Conservation (phyloP, 2,329 filamentous ascomycete species). For the Epichloe gansuensis region DNA sequence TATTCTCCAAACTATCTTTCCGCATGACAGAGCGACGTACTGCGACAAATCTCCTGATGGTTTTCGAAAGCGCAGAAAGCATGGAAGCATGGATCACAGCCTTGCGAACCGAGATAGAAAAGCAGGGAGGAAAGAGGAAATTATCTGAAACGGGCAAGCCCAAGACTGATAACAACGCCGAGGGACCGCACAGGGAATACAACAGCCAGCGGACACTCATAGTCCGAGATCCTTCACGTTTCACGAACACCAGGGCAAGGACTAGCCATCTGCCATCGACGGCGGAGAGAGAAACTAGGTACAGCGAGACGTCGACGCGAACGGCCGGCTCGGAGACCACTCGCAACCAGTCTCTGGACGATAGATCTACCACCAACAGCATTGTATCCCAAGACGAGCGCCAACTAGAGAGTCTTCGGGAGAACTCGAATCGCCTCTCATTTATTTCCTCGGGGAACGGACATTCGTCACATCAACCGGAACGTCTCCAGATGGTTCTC, state of each 20-base stretch:
- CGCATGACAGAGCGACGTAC: conserved; percentile 40
- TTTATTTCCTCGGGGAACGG: conserved; percentile 47
- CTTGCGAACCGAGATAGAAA: conserved; percentile 58
- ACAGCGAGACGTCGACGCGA: conserved; percentile 7
- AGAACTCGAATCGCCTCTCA: conserved; percentile 45
- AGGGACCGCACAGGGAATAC: conserved; percentile 23
- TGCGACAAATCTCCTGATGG: conserved; percentile 55
- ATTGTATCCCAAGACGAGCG: conserved; percentile 45
- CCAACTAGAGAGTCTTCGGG: conserved; percentile 44
- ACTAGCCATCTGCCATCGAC: neutral
- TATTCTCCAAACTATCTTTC: conserved; percentile 54
- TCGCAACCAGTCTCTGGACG: conserved; percentile 35
- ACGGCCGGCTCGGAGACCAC: conserved; percentile 13
- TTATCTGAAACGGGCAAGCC: conserved; percentile 47
- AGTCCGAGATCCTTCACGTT: conserved; percentile 34
- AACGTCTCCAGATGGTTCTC: conserved; percentile 46
- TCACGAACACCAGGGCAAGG: conserved; percentile 13
- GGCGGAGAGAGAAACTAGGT: neutral
- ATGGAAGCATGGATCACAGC: conserved; percentile 66
- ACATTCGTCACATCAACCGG: conserved; percentile 47
- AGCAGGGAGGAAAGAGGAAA: conserved; percentile 53
- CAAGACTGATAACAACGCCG: conserved; percentile 28
- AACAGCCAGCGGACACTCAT: conserved; percentile 35
- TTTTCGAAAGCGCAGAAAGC: conserved; percentile 59
- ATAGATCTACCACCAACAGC: conserved; percentile 45